Evolutionary conservation across 148 eudicot species (phyloP).

Genomic region (Dysphania ambrosioides): DNA sequence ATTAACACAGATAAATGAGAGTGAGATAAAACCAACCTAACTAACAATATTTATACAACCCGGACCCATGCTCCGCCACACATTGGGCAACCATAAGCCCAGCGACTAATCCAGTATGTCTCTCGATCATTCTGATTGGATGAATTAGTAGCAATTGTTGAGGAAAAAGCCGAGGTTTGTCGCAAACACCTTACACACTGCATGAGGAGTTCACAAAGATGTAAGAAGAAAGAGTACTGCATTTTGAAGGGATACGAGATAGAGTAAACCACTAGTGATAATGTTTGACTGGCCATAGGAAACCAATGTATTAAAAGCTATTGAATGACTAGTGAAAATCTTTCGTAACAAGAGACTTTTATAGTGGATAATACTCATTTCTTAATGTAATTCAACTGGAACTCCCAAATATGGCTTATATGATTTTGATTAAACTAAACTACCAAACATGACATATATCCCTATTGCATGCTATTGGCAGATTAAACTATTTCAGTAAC

Average conservation of each 20-base stretch:
- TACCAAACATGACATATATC: too few relatives aligned
- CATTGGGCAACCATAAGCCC: slow-evolving; percentile 96
- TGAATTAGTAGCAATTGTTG: slow-evolving; percentile 47
- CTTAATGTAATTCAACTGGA: too few relatives aligned
- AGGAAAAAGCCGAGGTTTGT: slow-evolving; percentile 79
- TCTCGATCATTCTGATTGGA: slow-evolving; percentile 68
- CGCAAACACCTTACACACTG: slow-evolving; percentile 98
- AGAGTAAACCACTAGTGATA: too few relatives aligned
- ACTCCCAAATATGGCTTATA: too few relatives aligned
- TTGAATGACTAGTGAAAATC: too few relatives aligned
- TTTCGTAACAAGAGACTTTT: too few relatives aligned
- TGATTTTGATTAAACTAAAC: too few relatives aligned
- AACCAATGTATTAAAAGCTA: too few relatives aligned
- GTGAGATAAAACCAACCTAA: slow-evolving; percentile 12
- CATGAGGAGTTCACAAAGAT: slow-evolving; percentile 21
- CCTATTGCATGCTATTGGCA: too few relatives aligned
- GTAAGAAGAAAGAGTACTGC: background rate
- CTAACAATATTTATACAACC: slow-evolving; percentile 52
- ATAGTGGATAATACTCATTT: too few relatives aligned
- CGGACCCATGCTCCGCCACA: slow-evolving; percentile 98
- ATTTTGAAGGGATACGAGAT: background rate
- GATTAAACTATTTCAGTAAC: too few relatives aligned
- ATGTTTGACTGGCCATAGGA: too few relatives aligned
- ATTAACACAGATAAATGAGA: background rate
- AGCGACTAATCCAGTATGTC: slow-evolving; percentile 90